Conservation (phyloP, 768 basidiomycete species). For the Psilocybe azurescens region DNA sequence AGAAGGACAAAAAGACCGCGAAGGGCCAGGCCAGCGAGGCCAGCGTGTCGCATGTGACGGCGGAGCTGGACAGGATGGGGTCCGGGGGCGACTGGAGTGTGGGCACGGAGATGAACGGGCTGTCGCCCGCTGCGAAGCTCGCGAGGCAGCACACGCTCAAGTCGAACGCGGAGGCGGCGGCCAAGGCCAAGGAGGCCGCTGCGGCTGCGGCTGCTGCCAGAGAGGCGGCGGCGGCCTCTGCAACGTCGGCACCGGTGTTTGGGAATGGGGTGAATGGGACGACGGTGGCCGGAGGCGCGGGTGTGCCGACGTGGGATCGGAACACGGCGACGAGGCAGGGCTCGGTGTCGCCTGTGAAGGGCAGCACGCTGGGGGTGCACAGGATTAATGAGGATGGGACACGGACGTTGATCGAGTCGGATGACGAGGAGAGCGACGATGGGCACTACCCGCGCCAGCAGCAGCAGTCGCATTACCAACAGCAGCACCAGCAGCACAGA, state of each 20-base stretch:
- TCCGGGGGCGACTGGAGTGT: slow-evolving; percentile 62
- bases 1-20: slow-evolving; percentile 63
- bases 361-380: slow-evolving; percentile 34
- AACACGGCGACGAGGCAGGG: slow-evolving; percentile 68
- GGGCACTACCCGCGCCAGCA: slow-evolving; percentile 49
- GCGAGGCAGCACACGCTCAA: slow-evolving; percentile 11
- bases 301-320: slow-evolving; percentile 79
- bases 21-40: slow-evolving; percentile 71
- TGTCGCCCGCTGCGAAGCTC: slow-evolving; percentile 33
- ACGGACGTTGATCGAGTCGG: slow-evolving; percentile 22
- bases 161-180: slow-evolving; percentile 67
- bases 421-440: slow-evolving; percentile 32
- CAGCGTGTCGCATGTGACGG: slow-evolving; percentile 81
- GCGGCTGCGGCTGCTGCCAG: slow-evolving; percentile 44
- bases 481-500: slow-evolving; percentile 22
- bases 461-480: slow-evolving; percentile 27
- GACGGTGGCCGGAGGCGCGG: too few relatives aligned
- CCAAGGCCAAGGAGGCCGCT: slow-evolving; percentile 57
- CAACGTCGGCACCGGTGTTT: slow-evolving; percentile 21
- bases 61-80: slow-evolving; percentile 74
- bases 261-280: slow-evolving; percentile 27
- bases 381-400: slow-evolving; percentile 22
- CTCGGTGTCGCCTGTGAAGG: slow-evolving; percentile 47
- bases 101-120: slow-evolving; percentile 64
- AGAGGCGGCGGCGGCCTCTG: slow-evolving; percentile 27